Base-by-base conservation (phyloP, 805 yeast species). In the Kuraishia cidri region DNA sequence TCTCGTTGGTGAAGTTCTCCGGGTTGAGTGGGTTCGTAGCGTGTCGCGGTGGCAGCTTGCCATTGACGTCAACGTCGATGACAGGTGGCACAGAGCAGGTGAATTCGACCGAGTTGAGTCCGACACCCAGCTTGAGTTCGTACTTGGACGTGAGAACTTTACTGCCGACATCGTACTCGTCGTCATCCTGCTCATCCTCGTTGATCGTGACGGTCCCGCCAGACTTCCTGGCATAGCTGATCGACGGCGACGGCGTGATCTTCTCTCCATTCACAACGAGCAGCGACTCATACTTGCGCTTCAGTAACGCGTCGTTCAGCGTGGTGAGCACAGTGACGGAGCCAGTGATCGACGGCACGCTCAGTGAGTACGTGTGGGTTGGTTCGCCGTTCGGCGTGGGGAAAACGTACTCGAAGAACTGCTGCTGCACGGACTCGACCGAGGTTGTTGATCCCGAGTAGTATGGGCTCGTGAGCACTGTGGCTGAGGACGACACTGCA, bases 291-390 rank as follows among this genome's bases (percentile, higher is more conserved):
- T 65, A 64, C 34, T 50, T 65, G 46, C 47, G 61, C 39, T 49
- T 53, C 36, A 52, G 52, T 37, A 63, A 57, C 20, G 54, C 45
- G 31, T 62, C 64, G 40, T 66, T 61, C 32, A 77, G 52, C 18
- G 60, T 52, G 4, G 68, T 66, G 15, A 60, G 45, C 4, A 74
- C 48, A 4, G 66, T 56, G 29, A 74, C 48, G 1, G 75, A 63
- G 22, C 66, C 64, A 25, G 71, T 67, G 28, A 58, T 55, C 9
- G 62, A 50, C 9, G 79, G 76, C 33, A 77, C 50, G 11, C 61
- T 58, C 16, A 73, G 39, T 5, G 75, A 43, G 42, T 59, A 68
- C 8, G 65, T 58, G 12, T 57, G 47, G 1, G 60, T 50, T 14
- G 54, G 56, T 33, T 42, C 50, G 28, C 50, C 55, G 20, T 55